Evolutionary conservation across 1,139 yeast species (phyloP), one percentile per base, ranked within the genome.

Genomic region (Sugiyamaella pinicola): DNA sequence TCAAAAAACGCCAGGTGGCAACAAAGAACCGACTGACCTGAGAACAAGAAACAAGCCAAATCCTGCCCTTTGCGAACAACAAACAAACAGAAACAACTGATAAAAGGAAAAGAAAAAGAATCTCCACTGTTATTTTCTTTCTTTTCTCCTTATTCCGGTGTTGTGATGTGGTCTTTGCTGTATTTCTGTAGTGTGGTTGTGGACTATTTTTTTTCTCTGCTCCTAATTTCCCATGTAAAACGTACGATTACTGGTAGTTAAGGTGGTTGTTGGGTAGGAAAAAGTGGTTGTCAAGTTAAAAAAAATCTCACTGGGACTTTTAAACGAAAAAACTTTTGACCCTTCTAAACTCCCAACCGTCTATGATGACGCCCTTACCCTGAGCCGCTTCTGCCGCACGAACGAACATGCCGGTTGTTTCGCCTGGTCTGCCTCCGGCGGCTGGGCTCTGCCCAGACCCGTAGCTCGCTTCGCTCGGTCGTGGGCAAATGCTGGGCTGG

Each of bases 271-370:
- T 42, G 22, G 35, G 46, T 29, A 42, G 28, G n/a, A 18, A 29
- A 42, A 40, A 29, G 37, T 42, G 46, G 46, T 42, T 29, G 46
- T 42, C 46, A 42, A 42, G 46, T 42, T 31, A 31, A 13, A 31
- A 39, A 40, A 28, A 22, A 19, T 3, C 24, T 15, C 31, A 26
- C 31, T 31, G 37, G 46, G 37, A 28, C 35, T 18, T 42, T 26
- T 28, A 42, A 42, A 42, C 19, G n/a, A 42, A 42, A 17, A 42
- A 42, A 17, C 9, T 26, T 9, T 26, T n/a, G n/a, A n/a, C 31
- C 12, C 31, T 7, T n/a, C n/a, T 43, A 43, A 43, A 43, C 38
- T 33, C 47, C 47, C 47, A 43, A 33, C 19, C 24, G 31, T 28
- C 31, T 21, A 5, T 8, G 5, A 3, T 10, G 13, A 33, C 26